Conservation (phyloP, 2,329 filamentous ascomycete genomes). For the Alternaria gaisen region DNA sequence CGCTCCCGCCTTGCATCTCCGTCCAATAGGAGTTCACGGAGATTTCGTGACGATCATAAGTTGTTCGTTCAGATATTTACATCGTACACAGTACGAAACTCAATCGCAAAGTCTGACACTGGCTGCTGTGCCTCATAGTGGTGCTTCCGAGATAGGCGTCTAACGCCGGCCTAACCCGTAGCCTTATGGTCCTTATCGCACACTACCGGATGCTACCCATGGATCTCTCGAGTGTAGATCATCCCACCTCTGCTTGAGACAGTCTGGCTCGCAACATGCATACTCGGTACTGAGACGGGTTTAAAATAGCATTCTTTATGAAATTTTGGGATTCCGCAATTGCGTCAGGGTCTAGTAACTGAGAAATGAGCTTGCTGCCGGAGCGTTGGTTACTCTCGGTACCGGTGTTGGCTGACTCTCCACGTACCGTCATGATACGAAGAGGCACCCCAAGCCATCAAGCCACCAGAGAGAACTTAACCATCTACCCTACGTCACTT, state of each 20-base stretch:
- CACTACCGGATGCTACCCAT: conserved; percentile 2
- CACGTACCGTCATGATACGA: neutral
- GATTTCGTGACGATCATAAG: conserved; percentile 23
- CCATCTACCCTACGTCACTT: neutral
- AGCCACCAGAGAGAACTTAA: neutral
- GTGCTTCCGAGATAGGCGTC: conserved; percentile 16
- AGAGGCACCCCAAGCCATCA: conserved; percentile 1
- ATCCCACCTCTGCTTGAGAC: neutral
- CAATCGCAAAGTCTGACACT: conserved; percentile 1
- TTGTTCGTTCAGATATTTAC: conserved; percentile 9
- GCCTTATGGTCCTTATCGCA: neutral
- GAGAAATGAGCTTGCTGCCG: neutral
- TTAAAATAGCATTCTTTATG: conserved; percentile 7
- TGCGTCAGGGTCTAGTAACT: neutral
- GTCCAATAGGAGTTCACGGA: conserved; percentile 26
- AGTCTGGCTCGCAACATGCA: neutral
- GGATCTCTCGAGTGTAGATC: neutral
- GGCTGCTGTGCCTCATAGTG: conserved; percentile 7
- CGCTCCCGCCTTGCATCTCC: conserved; percentile 17
- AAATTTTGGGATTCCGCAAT: conserved; percentile 1
- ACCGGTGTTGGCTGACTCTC: neutral
- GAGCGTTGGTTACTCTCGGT: neutral
- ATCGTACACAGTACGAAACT: conserved; percentile 9
- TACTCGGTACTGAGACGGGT: neutral
- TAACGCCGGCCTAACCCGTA: neutral